A percentile compares a stretch with the other conserved stretches of the same genome.
Conservation (phyloP, 2,329 filamentous ascomycete genomes). For the Penicillium italicum region DNA sequence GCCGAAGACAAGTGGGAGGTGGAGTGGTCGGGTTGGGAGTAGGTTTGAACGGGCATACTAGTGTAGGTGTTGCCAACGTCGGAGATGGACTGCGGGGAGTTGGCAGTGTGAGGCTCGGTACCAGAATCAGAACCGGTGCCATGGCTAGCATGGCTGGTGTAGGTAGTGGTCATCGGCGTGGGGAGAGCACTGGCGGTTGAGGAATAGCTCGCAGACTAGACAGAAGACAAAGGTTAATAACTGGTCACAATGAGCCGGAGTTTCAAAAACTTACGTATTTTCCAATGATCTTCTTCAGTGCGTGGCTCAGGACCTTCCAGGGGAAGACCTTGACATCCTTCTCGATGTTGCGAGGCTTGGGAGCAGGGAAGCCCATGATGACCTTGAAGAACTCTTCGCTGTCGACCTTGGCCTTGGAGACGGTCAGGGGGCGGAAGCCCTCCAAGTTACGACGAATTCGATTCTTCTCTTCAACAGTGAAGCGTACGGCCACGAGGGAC, state of each 20-base stretch:
- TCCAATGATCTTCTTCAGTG: conserved; percentile 95
- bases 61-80: conserved; percentile 47
- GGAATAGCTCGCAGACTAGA: conserved; percentile 64
- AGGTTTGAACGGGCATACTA: conserved; percentile 41
- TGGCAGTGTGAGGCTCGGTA: conserved; percentile 47
- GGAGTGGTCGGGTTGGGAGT: conserved; percentile 39
- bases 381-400: conserved; percentile 98
- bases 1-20: conserved; percentile 30
- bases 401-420: conserved; percentile 87
- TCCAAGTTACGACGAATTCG: conserved; percentile 93
- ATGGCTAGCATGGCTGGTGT: conserved; percentile 32
- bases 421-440: conserved; percentile 85
- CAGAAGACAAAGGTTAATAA: conserved; percentile 17
- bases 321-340: conserved; percentile 99
- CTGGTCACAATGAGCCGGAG: conserved; percentile 5
- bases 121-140: conserved; percentile 47
- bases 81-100: conserved; percentile 49
- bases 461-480: conserved; percentile 98
- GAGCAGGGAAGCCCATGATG: conserved; percentile 95
- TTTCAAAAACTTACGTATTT: conserved; percentile 71
- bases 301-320: conserved; percentile 83
- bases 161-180: conserved; percentile 37
- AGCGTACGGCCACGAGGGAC: conserved; percentile 78
- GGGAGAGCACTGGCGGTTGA: conserved; percentile 55
- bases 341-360: conserved; percentile 95